A percentile compares a stretch with the other conserved stretches of the same genome.
phyloP scores from a whole-genome alignment of 1,284 basidiomycete species.

The Rhodotorula sp. region DNA sequence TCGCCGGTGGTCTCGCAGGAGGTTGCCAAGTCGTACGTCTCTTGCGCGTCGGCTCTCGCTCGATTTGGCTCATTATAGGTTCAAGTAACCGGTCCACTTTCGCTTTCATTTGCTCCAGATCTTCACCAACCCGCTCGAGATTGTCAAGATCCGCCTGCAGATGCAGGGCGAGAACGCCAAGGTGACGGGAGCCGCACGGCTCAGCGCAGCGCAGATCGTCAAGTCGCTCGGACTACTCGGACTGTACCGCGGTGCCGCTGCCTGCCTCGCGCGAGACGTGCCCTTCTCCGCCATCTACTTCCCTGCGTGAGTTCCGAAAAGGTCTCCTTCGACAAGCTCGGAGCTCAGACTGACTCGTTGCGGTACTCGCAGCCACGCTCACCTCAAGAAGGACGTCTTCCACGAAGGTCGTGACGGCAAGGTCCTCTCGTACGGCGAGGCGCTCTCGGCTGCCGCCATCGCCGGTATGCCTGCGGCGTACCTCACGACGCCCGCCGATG shows the following conservation, averaged over 20 bases:
- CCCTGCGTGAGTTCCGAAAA: constrained; percentile 52
- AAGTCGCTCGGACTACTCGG: constrained; percentile 88
- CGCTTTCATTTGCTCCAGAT: constrained; percentile 16
- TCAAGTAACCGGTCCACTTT: neutral
- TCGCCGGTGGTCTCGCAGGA: constrained; percentile 90
- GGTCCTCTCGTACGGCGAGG: constrained; percentile 85
- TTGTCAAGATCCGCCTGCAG: constrained; percentile 95
- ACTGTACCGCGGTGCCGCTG: constrained; percentile 84
- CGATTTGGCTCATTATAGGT: too few relatives aligned
- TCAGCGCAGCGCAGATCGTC: constrained; percentile 88
- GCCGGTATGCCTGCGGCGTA: constrained; percentile 83
- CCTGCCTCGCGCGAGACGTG: constrained; percentile 82
- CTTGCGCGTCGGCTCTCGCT: neutral
- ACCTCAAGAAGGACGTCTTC: constrained; percentile 83
- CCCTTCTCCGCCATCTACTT: constrained; percentile 68
- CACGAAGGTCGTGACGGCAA: constrained; percentile 94
- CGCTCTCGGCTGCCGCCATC: constrained; percentile 72
- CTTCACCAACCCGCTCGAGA: constrained; percentile 50
- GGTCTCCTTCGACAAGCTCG: neutral
- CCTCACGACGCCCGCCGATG: constrained; percentile 62
- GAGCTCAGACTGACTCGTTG: neutral
- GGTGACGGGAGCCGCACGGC: constrained; percentile 62
- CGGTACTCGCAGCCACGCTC: constrained; percentile 39
- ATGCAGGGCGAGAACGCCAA: constrained; percentile 93
- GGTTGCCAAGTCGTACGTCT: constrained; percentile 90